Evolutionary conservation across 176 grass and related monocot species (phyloP).

Genomic region (Sorghum bicolor): DNA sequence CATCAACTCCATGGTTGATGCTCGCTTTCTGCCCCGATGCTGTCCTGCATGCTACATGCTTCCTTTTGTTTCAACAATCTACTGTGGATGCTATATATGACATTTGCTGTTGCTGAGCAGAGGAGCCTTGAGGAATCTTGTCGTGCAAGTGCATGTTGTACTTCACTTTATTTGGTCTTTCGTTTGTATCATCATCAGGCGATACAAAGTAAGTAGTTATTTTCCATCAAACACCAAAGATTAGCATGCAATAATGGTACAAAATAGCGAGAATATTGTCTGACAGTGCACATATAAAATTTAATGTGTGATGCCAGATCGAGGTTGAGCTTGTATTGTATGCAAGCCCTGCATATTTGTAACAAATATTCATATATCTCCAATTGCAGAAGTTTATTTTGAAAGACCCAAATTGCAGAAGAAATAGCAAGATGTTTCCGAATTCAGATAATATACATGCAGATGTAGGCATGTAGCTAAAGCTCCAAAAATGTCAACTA

Average conservation of each 20-base stretch:
- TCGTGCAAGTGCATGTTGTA: neutral
- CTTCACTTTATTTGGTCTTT: neutral
- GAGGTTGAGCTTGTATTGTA: constrained; percentile 7
- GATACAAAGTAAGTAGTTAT: neutral
- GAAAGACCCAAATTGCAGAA: neutral
- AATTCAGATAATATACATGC: neutral
- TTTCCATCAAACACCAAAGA: constrained; percentile 10
- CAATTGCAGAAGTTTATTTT: neutral
- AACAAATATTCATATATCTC: neutral
- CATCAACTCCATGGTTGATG: neutral
- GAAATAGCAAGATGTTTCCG: neutral
- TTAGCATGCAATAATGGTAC: constrained; percentile 36
- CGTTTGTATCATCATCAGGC: neutral
- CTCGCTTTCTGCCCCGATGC: neutral
- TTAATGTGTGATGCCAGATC: neutral
- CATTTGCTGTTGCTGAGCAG: neutral
- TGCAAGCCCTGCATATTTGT: neutral
- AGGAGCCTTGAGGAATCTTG: constrained; percentile 21
- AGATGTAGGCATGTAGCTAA: neutral
- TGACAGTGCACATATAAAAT: constrained; percentile 8
- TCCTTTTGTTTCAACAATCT: constrained; percentile 22
- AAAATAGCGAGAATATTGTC: constrained; percentile 14
- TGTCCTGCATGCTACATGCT: neutral
- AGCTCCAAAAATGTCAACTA: neutral
- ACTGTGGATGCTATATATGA: neutral